Evolutionary conservation across 1,284 basidiomycete genomes (phyloP), one percentile per base, ranked within the genome.

Genomic region (Fomes fomentarius): DNA sequence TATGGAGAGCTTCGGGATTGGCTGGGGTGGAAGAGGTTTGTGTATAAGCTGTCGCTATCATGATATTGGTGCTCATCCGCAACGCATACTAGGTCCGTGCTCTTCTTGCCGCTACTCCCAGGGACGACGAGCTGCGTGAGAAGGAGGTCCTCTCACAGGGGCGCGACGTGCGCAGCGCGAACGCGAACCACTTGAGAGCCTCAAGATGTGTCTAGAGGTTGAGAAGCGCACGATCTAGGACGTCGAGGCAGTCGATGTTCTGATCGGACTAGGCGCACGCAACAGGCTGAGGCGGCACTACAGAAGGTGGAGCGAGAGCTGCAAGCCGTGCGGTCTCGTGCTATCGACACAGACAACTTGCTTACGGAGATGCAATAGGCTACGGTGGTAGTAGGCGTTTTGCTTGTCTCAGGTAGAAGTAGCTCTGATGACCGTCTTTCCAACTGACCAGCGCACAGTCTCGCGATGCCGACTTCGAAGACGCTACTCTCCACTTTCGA

Each of bases 11-110:
- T 98, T 12, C 80, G 88, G 45, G 93, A 96, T 54, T 99, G 96
- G 97, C 95, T 96, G 1, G 99, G 97, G 97, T 99, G 97, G 97
- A 92, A 95, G 96, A 95, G 81, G 85, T 85, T 58, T 35, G 63
- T 50, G 4, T 10, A n/a, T n/a, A n/a, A n/a, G n/a, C n/a, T n/a
- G n/a, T n/a, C n/a, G n/a, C n/a, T n/a, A n/a, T n/a, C n/a, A n/a
- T n/a, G n/a, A n/a, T n/a, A n/a, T n/a, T n/a, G n/a, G n/a, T n/a
- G n/a, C n/a, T n/a, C n/a, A n/a, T n/a, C n/a, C n/a, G n/a, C n/a
- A n/a, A n/a, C n/a, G n/a, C n/a, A n/a, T n/a, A n/a, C n/a, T 60
- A 91, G 88, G 85, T 99, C 22, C 89, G 95, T 41, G 97, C 97
- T 0, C 72, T 99, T 12, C 82, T 99, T 11, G 92, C 93, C 15